Base-by-base conservation (phyloP, 805 yeast species). In the Metschnikowia kunwiensis region DNA sequence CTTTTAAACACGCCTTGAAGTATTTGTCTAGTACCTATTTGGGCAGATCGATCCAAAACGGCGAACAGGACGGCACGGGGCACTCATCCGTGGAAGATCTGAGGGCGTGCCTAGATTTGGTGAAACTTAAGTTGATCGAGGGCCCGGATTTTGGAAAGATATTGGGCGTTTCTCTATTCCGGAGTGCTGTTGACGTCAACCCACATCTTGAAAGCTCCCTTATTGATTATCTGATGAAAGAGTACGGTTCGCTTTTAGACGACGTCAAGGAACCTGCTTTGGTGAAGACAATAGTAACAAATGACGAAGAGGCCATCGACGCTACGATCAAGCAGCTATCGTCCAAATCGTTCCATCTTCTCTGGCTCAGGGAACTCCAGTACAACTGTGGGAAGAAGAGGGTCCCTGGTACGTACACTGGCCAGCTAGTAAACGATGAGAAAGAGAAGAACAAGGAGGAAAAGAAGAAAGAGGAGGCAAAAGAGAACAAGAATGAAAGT, bases 21-120 rank as follows among this genome's bases (percentile, higher is more conserved):
- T 80, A 80, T 67, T 65, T 93, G n/a, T 70, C 88, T 2, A 60
- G 68, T 8, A 73, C 69, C 38, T 75, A 70, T 53, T 61, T 89
- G 24, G 60, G 68, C 13, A 61, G 73, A 32, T 62, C 57, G 0
- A 91, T 91, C 34, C 97, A 93, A 58, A 61, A 61, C 17, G 80
- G 82, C n/a, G 70, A 69, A 17, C 47, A 41, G 3, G 46, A 57
- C 3, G 95, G 95, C 1, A 47, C 47, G 1, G 74, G 74, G 12
- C 97, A 91, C 59, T 84, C 89, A 35, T 83, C 97, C 0, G 71
- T 82, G 4, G 96, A 86, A 54, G 98, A 91, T 55, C 83, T 95
- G 9, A 57, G 57, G 19, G 80, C 95, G 1, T 86, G 96, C 54
- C 65, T 89, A 51, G 87, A 86, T 34, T 70, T 91, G 32, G 75